These are phyloP conservation scores for Asclepias syriaca DNA, from an alignment of 257 asterid genomes.

Conservation along the genomic window DNA sequence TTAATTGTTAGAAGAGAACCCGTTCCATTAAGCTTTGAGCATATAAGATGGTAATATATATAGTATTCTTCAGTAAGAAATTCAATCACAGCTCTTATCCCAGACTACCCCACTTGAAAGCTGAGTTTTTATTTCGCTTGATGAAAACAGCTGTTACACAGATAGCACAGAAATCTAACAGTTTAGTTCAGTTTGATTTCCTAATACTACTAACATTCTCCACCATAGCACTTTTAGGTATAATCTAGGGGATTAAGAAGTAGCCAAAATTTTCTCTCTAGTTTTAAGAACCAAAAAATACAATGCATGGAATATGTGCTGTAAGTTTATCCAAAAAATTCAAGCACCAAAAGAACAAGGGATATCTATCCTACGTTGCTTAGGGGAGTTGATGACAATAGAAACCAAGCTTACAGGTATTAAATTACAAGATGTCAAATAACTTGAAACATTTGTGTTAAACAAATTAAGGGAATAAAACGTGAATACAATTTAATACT, in stretches of 20 bases:
- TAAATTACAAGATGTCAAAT: too few relatives aligned
- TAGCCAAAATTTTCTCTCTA: background rate
- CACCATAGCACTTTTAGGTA: background rate
- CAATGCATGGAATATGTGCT: too few relatives aligned
- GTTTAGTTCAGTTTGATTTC: background rate
- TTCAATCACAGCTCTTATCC: background rate
- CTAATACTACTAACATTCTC: background rate
- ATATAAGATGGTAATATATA: background rate
- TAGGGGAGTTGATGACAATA: background rate
- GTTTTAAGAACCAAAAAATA: background rate
- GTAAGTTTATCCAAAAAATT: background rate
- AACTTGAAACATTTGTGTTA: too few relatives aligned
- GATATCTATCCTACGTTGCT: too few relatives aligned
- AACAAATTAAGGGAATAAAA: background rate
- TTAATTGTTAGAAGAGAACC: background rate
- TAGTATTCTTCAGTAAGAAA: background rate
- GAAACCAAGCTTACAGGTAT: too few relatives aligned
- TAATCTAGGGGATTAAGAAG: background rate
- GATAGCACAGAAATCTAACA: background rate
- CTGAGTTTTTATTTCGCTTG: background rate
- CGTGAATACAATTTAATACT: too few relatives aligned
- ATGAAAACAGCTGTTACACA: background rate
- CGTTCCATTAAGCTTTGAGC: background rate
- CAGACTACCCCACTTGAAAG: background rate
- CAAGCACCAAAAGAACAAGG: background rate